Conservation (phyloP, 2,329 filamentous ascomycete genomes). For the Diaporthe sp. region DNA sequence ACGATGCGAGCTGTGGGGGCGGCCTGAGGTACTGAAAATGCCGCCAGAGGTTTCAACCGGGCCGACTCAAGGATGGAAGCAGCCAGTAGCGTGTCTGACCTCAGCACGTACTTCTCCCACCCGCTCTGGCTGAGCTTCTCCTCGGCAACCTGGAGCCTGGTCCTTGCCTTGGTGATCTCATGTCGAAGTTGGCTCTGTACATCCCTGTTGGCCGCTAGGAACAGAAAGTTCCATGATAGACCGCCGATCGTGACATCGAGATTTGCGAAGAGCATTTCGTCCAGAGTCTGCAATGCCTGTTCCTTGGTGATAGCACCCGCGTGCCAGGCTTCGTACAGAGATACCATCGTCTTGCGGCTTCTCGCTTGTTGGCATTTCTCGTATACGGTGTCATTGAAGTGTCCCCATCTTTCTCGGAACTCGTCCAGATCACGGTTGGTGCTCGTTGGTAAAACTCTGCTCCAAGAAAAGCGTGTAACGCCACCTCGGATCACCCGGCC, state of each 20-base stretch:
- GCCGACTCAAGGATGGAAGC: slow-evolving; percentile 52
- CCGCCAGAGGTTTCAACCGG: slow-evolving; percentile 50
- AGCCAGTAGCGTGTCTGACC: slow-evolving; percentile 41
- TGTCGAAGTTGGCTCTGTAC: slow-evolving; percentile 39
- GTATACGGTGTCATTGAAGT: slow-evolving; percentile 37
- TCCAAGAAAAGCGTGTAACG: too few species aligned
- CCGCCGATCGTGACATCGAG: slow-evolving; percentile 56
- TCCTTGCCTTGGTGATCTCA: not conserved
- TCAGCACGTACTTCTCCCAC: not conserved
- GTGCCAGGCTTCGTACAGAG: too few species aligned
- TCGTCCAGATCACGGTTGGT: too few species aligned
- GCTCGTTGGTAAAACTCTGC: too few species aligned
- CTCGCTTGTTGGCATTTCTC: not conserved
- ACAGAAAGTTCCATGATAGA: slow-evolving; percentile 54
- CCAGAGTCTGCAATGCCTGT: slow-evolving; percentile 53
- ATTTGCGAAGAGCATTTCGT: slow-evolving; percentile 59
- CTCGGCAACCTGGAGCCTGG: too few species aligned
- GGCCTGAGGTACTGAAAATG: slow-evolving; percentile 54
- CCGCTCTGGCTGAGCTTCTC: not conserved
- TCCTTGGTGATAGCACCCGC: slow-evolving; percentile 29
- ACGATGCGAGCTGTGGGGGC: slow-evolving; percentile 47
- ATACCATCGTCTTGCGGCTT: too few species aligned
- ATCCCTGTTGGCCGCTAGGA: slow-evolving; percentile 49
- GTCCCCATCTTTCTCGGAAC: not conserved
- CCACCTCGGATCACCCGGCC: too few species aligned